A percentile compares a stretch with the other conserved stretches of the same genome.
These are phyloP conservation scores for Malus fusca DNA, from an alignment of 306 rosid species.

Conservation along the genomic window DNA sequence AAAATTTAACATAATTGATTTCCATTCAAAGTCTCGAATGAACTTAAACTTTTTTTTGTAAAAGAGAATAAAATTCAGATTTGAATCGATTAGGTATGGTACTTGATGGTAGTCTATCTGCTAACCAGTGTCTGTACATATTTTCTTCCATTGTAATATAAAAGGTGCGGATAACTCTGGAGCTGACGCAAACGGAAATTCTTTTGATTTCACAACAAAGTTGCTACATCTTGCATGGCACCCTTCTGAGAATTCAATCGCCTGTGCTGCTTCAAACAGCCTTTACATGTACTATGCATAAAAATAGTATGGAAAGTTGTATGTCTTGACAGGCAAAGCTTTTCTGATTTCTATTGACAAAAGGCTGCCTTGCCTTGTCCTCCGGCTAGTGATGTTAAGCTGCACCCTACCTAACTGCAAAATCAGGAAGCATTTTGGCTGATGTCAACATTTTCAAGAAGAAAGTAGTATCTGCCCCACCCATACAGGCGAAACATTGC, in stretches of 20 bases:
- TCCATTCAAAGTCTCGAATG: background rate
- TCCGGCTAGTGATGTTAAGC: conserved; percentile 13
- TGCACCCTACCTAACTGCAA: conserved; percentile 24
- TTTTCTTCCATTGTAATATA: conserved; percentile 1
- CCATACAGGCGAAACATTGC: background rate
- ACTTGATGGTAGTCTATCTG: background rate
- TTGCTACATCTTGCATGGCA: conserved; percentile 74
- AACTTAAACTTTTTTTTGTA: background rate
- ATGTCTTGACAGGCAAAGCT: conserved; percentile 15
- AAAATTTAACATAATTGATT: background rate
- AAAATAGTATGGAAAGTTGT: conserved; percentile 18
- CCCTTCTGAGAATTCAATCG: conserved; percentile 56
- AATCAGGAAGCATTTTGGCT: conserved; percentile 14
- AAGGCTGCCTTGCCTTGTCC: conserved; percentile 13
- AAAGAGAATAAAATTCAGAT: background rate
- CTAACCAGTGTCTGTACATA: background rate
- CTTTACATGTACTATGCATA: conserved; percentile 62
- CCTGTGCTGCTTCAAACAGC: conserved; percentile 75
- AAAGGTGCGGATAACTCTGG: conserved; percentile 49
- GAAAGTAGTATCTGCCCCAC: conserved; percentile 1
- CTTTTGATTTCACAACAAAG: conserved; percentile 54
- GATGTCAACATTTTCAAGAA: conserved; percentile 13
- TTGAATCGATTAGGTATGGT: background rate
- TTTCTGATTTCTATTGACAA: conserved; percentile 3
- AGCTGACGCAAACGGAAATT: conserved; percentile 47